Percentiles rank a stretch among this genome's conserved stretches.
phyloP scores from a whole-genome alignment of 192 early-diverging fungal species.

The Backusella australiensis region DNA sequence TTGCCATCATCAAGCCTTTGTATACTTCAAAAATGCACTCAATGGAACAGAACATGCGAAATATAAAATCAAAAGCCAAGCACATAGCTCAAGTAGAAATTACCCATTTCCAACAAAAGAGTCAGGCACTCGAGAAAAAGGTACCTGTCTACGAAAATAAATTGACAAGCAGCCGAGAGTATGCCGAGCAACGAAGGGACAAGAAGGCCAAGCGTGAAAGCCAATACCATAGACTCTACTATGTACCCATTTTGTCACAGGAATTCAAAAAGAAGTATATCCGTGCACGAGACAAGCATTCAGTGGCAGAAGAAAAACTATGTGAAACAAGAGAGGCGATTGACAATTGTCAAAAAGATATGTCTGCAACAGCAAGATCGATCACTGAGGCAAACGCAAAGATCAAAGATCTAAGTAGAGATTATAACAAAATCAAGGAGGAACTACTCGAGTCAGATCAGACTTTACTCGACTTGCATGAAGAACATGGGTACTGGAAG shows the following conservation, averaged over 20 bases:
- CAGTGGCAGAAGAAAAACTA: slow-evolving; percentile 16
- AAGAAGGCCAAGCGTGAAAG: slow-evolving; percentile 23
- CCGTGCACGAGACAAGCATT: slow-evolving; percentile 24
- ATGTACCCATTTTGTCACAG: slow-evolving; percentile 16
- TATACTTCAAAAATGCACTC: background rate
- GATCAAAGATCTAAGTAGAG: background rate
- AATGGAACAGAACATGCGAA: background rate
- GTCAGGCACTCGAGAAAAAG: background rate
- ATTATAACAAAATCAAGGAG: slow-evolving; percentile 3
- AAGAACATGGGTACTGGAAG: slow-evolving; percentile 11
- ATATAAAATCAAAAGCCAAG: background rate
- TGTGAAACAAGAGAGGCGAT: slow-evolving; percentile 10
- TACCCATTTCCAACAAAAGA: background rate
- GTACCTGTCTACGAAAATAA: background rate
- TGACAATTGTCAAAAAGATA: slow-evolving; percentile 8
- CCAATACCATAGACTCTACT: slow-evolving; percentile 25
- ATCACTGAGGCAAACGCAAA: background rate
- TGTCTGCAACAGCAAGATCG: background rate
- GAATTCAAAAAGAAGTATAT: slow-evolving; percentile 30
- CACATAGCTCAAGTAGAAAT: background rate
- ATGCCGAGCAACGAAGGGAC: slow-evolving; percentile 19
- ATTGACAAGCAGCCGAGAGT: slow-evolving; percentile 2
- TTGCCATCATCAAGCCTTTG: background rate
- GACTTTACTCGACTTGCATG: background rate
- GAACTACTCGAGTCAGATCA: background rate